phyloP scores from a whole-genome alignment of 345 rosid species.

The Bretschneidera sinensis region DNA sequence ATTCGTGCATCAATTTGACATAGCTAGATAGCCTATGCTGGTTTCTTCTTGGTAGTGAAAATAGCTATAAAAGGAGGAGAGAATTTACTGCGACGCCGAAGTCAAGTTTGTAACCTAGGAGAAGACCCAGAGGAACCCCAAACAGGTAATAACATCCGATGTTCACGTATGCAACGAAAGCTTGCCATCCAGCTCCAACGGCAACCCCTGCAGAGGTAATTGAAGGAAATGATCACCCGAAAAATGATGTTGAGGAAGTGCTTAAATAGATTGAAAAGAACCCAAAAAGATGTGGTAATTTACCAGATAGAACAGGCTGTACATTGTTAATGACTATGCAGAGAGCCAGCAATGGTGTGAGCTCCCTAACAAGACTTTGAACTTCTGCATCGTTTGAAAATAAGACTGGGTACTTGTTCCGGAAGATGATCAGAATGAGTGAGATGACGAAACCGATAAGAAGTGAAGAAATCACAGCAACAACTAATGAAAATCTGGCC shows the following conservation, averaged over 20 bases:
- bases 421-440: slow-evolving; percentile 26
- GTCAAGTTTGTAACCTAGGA: slow-evolving; percentile 45
- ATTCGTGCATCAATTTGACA: no score
- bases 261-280: no score
- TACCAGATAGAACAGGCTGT: slow-evolving; percentile 79
- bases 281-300: neutral
- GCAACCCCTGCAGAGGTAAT: slow-evolving; percentile 40
- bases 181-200: slow-evolving; percentile 77
- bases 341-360: slow-evolving; percentile 56
- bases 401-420: slow-evolving; percentile 40
- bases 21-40: no score
- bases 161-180: slow-evolving; percentile 53
- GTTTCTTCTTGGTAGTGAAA: neutral
- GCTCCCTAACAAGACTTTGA: slow-evolving; percentile 32
- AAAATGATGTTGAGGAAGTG: neutral
- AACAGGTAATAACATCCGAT: slow-evolving; percentile 55
- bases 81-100: slow-evolving; percentile 43
- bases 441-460: slow-evolving; percentile 34
- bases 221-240: no score
- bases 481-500: slow-evolving; percentile 49
- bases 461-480: slow-evolving; percentile 44
- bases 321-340: slow-evolving; percentile 53
- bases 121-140: slow-evolving; percentile 57
- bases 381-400: slow-evolving; percentile 51
- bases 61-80: neutral